These are phyloP conservation scores for Hymenoscyphus occultus DNA, from an alignment of 2,329 filamentous ascomycete genomes.

Conservation along the genomic window DNA sequence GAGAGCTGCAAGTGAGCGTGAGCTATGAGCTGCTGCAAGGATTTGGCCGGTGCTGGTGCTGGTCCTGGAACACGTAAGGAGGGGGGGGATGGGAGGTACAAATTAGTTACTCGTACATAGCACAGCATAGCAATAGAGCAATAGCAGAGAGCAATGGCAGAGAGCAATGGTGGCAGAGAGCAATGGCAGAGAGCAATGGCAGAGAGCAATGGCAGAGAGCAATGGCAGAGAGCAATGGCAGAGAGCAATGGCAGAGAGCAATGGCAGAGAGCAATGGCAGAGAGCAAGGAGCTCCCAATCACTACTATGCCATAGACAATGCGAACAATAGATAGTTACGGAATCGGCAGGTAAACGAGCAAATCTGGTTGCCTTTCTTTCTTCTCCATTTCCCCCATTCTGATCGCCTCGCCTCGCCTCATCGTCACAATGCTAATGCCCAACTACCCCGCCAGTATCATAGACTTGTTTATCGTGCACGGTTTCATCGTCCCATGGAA, in stretches of 20 bases:
- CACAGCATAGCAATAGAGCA: background rate
- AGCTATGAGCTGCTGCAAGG: background rate
- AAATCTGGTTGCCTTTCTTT: background rate
- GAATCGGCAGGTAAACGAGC: background rate
- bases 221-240: background rate
- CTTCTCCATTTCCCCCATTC: background rate
- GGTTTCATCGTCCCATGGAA: background rate
- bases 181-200: background rate
- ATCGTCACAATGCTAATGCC: background rate
- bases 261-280: background rate
- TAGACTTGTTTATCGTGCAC: background rate
- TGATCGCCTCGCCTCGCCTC: background rate
- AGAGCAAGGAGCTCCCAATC: background rate
- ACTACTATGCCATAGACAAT: background rate
- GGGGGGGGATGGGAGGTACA: background rate
- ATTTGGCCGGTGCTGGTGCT: background rate
- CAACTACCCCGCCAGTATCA: conserved; percentile 1
- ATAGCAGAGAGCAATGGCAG: background rate
- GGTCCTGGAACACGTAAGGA: background rate
- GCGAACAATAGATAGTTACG: background rate
- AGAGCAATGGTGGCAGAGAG: no score
- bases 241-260: background rate
- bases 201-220: background rate
- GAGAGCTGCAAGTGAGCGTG: background rate
- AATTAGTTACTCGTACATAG: background rate